A percentile compares a stretch with the other conserved stretches of the same genome.
Conservation (phyloP, 345 rosid species). For the Eutrema japonicum region DNA sequence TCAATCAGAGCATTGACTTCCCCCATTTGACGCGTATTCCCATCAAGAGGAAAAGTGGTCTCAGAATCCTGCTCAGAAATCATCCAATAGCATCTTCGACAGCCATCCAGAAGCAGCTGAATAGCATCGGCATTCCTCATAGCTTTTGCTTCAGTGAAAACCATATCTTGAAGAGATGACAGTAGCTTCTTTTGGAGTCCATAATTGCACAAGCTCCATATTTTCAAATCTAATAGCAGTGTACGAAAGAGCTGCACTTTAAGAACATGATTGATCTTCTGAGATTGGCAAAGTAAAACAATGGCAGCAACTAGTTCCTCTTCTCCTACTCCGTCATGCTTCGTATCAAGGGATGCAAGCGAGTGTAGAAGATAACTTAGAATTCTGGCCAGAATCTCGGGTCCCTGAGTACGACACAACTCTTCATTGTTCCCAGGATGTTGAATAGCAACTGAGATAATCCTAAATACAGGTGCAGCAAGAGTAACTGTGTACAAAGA, state of each 20-base stretch:
- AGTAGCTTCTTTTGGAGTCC: constrained; percentile 96
- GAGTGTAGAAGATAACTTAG: constrained; percentile 82
- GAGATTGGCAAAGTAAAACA: constrained; percentile 89
- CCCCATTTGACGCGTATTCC: constrained; percentile 75
- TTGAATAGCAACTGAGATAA: constrained; percentile 77
- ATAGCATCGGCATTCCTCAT: constrained; percentile 98
- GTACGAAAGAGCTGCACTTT: constrained; percentile 95
- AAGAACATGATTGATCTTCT: constrained; percentile 78
- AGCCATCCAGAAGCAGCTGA: constrained; percentile 98
- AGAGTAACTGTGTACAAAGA: constrained; percentile 69
- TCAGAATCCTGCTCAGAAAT: constrained; percentile 81
- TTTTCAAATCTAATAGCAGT: constrained; percentile 83
- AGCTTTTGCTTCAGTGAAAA: constrained; percentile 89
- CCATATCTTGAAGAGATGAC: constrained; percentile 98
- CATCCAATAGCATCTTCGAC: constrained; percentile 99
- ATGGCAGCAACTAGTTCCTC: constrained; percentile 99
- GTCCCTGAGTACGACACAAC: constrained; percentile 75
- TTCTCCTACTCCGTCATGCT: constrained; percentile 72
- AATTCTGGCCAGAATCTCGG: constrained; percentile 87
- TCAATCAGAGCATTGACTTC: constrained; percentile 97
- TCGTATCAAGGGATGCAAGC: constrained; percentile 70
- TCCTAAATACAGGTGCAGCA: constrained; percentile 92
- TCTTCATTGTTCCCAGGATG: constrained; percentile 95
- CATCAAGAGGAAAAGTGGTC: constrained; percentile 60
- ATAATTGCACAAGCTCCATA: constrained; percentile 97